Evolutionary conservation across 306 rosid species (phyloP).

Genomic region (Ammopiptanthus mongolicus): DNA sequence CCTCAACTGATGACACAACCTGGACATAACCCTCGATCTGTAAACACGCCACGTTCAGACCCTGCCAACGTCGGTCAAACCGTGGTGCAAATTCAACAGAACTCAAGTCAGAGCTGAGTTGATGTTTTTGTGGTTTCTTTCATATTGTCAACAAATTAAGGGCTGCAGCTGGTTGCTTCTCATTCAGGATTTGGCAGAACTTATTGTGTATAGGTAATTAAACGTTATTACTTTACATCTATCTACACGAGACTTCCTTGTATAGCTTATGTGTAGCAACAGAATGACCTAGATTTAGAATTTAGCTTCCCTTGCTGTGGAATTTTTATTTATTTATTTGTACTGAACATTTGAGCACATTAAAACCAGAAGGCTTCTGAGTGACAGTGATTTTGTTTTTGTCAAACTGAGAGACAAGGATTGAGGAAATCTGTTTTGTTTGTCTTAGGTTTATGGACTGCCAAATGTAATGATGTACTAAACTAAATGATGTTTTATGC

Average conservation of each 20-base stretch:
- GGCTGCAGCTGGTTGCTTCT: slow-evolving; percentile 3
- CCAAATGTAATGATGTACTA: neutral
- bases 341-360: neutral
- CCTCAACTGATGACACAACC: slow-evolving; percentile 31
- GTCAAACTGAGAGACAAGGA: slow-evolving; percentile 7
- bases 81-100: slow-evolving; percentile 21
- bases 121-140: neutral
- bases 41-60: slow-evolving; percentile 20
- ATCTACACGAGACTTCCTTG: slow-evolving; percentile 18
- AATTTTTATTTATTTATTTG: slow-evolving; percentile 1
- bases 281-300: slow-evolving; percentile 14
- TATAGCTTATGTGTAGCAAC: slow-evolving; percentile 30
- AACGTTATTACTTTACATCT: neutral
- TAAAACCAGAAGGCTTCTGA: slow-evolving; percentile 23
- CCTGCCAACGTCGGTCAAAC: slow-evolving; percentile 18
- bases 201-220: slow-evolving; percentile 19
- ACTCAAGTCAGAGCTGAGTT: slow-evolving; percentile 29
- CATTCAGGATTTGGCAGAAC: slow-evolving; percentile 14
- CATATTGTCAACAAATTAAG: neutral
- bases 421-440: neutral
- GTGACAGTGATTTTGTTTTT: slow-evolving; percentile 10
- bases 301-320: slow-evolving; percentile 21
- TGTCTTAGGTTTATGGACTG: neutral
- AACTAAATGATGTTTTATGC: neutral
- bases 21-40: slow-evolving; percentile 22